Conservation (phyloP, 345 rosid genomes). For the Syzygium aqueum region DNA sequence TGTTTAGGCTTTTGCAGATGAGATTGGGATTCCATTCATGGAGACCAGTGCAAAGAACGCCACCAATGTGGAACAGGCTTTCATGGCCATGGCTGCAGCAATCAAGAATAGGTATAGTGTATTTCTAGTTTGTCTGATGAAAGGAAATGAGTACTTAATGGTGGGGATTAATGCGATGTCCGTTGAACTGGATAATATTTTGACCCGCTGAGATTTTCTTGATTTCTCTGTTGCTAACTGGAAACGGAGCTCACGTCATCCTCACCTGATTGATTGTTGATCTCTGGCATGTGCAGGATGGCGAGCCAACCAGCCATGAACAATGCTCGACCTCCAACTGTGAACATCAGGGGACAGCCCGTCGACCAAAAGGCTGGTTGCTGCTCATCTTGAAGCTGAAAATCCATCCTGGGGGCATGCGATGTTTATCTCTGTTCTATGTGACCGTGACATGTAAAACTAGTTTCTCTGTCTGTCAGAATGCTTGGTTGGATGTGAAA, state of each 20-base stretch:
- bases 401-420: background rate
- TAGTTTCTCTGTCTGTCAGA: background rate
- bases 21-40: conserved; percentile 77
- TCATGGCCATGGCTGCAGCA: conserved; percentile 79
- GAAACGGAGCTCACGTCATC: background rate
- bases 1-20: conserved; percentile 64
- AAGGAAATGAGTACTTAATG: background rate
- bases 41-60: conserved; percentile 76
- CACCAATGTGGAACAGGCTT: conserved; percentile 67
- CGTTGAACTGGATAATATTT: background rate
- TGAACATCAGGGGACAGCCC: conserved; percentile 69
- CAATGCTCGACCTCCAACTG: conserved; percentile 54
- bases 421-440: background rate
- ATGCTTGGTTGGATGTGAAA: background rate
- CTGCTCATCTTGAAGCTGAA: conserved; percentile 46
- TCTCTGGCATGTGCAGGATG: conserved; percentile 30
- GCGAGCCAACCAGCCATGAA: conserved; percentile 61
- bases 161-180: background rate
- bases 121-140: background rate
- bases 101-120: conserved; percentile 50
- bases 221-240: background rate
- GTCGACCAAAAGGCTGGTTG: conserved; percentile 73
- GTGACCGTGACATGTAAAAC: conserved; percentile 5
- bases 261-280: background rate
- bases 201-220: background rate